Percentiles rank a stretch among this genome's conserved stretches.
These are phyloP conservation scores for Aspergillus carlsbadensis DNA, from an alignment of 495 filamentous ascomycete species.

Conservation along the genomic window DNA sequence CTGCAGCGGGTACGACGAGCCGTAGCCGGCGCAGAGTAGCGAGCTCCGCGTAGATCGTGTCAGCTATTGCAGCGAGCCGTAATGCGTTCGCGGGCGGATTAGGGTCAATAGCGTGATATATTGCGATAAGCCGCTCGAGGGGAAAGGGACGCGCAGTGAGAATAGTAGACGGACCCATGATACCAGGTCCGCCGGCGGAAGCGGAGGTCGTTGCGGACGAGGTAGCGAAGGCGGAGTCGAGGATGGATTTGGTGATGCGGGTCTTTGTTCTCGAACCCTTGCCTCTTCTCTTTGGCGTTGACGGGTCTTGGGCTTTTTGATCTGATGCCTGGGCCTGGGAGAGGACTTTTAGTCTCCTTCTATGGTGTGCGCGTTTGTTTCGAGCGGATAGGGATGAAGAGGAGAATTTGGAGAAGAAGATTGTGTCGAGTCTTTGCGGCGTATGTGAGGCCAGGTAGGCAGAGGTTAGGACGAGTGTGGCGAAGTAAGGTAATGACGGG, in stretches of 20 bases:
- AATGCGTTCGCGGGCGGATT: slow-evolving; percentile 59
- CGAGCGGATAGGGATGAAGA: slow-evolving; percentile 49
- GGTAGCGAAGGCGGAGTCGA: slow-evolving; percentile 40
- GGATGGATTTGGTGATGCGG: slow-evolving; percentile 49
- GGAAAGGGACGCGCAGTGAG: slow-evolving; percentile 77
- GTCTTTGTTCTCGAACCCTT: slow-evolving; percentile 44
- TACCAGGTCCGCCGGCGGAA: slow-evolving; percentile 30
- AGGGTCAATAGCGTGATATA: slow-evolving; percentile 76
- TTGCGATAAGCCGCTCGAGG: slow-evolving; percentile 82
- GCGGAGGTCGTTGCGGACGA: slow-evolving; percentile 41
- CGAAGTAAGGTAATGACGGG: slow-evolving; percentile 68
- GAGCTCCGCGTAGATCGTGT: slow-evolving; percentile 69
- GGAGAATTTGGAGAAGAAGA: slow-evolving; percentile 81
- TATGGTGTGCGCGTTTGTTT: slow-evolving; percentile 57
- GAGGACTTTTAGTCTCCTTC: slow-evolving; percentile 47
- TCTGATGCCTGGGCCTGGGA: slow-evolving; percentile 46
- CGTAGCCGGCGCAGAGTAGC: slow-evolving; percentile 78
- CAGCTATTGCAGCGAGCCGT: slow-evolving; percentile 43
- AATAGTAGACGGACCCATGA: slow-evolving; percentile 68
- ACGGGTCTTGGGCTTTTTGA: slow-evolving; percentile 26
- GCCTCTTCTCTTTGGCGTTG: slow-evolving; percentile 34
- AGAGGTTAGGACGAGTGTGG: slow-evolving; percentile 78
- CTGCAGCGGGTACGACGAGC: slow-evolving; percentile 62
- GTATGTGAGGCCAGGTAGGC: slow-evolving; percentile 93
- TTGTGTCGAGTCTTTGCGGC: slow-evolving; percentile 69